A percentile compares a stretch with the other conserved stretches of the same genome.
These are phyloP conservation scores for Cordyceps militaris DNA, from an alignment of 2,329 filamentous ascomycete species.

Conservation along the genomic window DNA sequence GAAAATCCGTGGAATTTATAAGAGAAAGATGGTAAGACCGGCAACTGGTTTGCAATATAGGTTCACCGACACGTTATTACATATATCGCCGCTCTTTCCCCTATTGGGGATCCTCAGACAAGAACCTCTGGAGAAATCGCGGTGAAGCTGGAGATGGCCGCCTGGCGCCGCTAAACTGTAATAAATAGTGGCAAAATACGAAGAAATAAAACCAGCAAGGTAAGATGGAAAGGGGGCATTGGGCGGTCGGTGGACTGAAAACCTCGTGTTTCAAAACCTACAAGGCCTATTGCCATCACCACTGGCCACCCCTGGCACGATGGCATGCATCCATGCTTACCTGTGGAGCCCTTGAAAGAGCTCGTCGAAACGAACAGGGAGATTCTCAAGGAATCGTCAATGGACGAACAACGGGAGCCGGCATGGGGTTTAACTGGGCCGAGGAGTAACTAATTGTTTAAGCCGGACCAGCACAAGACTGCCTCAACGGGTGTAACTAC, in stretches of 20 bases:
- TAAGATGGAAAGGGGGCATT: no score
- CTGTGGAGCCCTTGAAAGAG: slow-evolving; percentile 2
- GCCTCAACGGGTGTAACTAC: no score
- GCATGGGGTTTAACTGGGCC: background rate
- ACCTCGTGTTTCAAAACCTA: slow-evolving; percentile 8
- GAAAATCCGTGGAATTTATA: no score
- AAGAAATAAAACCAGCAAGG: no score
- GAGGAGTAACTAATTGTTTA: no score
- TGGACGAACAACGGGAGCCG: background rate
- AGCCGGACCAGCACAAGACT: no score
- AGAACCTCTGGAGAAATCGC: background rate
- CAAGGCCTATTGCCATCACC: background rate
- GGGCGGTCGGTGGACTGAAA: background rate
- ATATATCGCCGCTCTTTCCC: background rate
- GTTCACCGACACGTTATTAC: background rate
- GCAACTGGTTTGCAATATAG: no score
- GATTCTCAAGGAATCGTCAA: background rate
- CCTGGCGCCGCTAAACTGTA: background rate
- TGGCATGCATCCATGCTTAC: background rate
- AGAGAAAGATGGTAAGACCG: no score
- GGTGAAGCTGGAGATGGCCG: background rate
- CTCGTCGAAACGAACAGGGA: background rate
- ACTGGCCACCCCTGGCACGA: background rate
- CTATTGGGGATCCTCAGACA: background rate
- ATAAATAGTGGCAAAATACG: background rate